Base-by-base conservation (phyloP, 2,329 filamentous ascomycete genomes). In the Neonectria ditissima region DNA sequence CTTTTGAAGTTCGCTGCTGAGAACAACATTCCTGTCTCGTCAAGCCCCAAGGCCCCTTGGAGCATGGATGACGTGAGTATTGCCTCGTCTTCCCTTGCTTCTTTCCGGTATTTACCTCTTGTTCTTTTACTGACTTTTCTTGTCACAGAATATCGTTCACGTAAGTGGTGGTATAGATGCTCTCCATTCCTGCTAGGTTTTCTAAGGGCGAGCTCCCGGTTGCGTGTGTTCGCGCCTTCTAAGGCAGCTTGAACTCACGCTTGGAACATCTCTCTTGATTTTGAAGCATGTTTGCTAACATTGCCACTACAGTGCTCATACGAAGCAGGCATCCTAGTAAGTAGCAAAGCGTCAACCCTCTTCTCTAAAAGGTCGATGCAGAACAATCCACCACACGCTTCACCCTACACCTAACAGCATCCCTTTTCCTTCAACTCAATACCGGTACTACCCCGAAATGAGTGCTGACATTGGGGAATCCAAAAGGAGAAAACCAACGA, bases 11-110 rank as follows among this genome's bases (percentile, higher is more conserved):
- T 91, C 75, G 91, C 91, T 47, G 83, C 82, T 7, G 78, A 87
- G 78, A 85, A 87, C 71, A 86, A 86, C 76, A 92, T 93, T 66
- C 91, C 91, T 51, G 91, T 93, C 63, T 88, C 87, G 28, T 90
- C 87, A 72, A 92, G 90, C 71, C 92, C 92, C 82, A 87, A 88
- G 76, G 89, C 90, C 80, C 89, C 89, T 50, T 92, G 88, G 87
- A 84, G 80, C 13, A 37, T 37, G 34, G 34, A 37, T 9, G 34
- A 37, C 34, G 34, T 37, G 6, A 37, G 34, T 37, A n/a, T n/a
- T n/a, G 14, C 34, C 5, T n/a, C 7, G 5, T 14, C 16, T 37
- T 30, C n/a, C 14, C 14, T 16, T 6, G 3, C 34, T 37, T n/a
- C 34, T 37, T 37, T n/a, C 34, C 14, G n/a, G 8, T n/a, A 7